Evolutionary conservation across 106 monocot species (phyloP), one percentile per base, ranked within the genome.

Genomic region (Apostasia ramifera): DNA sequence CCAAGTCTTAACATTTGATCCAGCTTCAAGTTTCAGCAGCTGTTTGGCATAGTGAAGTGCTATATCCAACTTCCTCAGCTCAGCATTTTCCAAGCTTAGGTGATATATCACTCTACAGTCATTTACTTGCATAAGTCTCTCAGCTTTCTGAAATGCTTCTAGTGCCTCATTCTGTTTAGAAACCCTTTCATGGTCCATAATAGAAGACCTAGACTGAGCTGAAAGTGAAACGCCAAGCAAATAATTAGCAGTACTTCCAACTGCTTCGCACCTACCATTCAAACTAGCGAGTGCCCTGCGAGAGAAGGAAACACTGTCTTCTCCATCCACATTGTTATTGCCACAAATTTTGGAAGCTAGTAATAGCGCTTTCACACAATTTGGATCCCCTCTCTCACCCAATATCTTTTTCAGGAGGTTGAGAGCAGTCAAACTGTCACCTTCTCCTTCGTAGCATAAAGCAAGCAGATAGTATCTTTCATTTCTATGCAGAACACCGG

Each of bases 341-440:
- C 78, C 71, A 72, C 89, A 97, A 74, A 87, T 63, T 68, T 97
- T 89, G 12, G 92, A 89, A 79, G 95, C 95, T 70, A 92, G 79
- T 47, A 97, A 73, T 3, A 92, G 68, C 43, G 82, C 81, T 66
- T 81, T 83, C 44, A 91, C 48, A 75, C 74, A 76, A 57, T 73
- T 66, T 7, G 89, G 92, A 72, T 86, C 78, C 59, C 82, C 86
- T 38, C 67, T 81, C n/a, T 75, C 59, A 75, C 66, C 77, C 68
- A 91, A 68, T 67, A 87, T 73, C 60, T 79, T 86, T 79, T 75
- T 86, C 50, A 97, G 74, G 38, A 97, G 68, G 61, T 86, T 80
- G 47, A 97, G 69, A 39, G 95, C 92, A 67, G 77, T 82, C 40
- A 77, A 73, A 12, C 73, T 67, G 73, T 92, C 82, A 71, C 80